These are phyloP conservation scores for Lipomyces spencermartinsiae DNA, from an alignment of 805 yeast species.

Conservation along the genomic window DNA sequence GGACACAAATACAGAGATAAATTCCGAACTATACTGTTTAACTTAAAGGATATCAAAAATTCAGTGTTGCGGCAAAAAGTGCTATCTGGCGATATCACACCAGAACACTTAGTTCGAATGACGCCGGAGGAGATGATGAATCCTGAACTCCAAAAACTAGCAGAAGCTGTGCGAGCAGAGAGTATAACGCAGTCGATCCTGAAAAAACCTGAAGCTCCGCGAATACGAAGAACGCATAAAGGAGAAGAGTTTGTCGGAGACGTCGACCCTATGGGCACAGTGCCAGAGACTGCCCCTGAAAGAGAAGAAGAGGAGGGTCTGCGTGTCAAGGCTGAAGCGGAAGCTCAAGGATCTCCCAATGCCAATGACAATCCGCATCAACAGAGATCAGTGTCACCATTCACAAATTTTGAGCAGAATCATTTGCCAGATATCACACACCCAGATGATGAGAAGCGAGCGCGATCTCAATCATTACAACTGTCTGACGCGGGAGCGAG, in stretches of 20 bases:
- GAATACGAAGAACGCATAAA: constrained; percentile 80
- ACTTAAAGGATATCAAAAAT: constrained; percentile 64
- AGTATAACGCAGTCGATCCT: constrained; percentile 72
- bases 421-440: background rate
- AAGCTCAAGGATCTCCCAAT: background rate
- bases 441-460: background rate
- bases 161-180: constrained; percentile 72
- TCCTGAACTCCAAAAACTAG: constrained; percentile 73
- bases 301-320: background rate
- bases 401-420: background rate
- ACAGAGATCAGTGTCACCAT: constrained; percentile 3
- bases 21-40: constrained; percentile 69
- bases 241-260: constrained; percentile 83
- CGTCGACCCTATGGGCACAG: constrained; percentile 48
- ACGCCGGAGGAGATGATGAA: constrained; percentile 78
- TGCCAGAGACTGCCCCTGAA: constrained; percentile 6
- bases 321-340: background rate
- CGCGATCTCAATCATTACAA: background rate
- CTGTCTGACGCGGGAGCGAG: background rate
- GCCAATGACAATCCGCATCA: background rate
- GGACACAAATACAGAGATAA: constrained; percentile 65
- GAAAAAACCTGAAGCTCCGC: constrained; percentile 63
- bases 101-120: constrained; percentile 65
- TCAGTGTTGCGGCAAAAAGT: constrained; percentile 63
- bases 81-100: constrained; percentile 58